Evolutionary conservation across 441 rosid species (phyloP), one percentile per base, ranked within the genome.

Genomic region (Macaranga tanarius): DNA sequence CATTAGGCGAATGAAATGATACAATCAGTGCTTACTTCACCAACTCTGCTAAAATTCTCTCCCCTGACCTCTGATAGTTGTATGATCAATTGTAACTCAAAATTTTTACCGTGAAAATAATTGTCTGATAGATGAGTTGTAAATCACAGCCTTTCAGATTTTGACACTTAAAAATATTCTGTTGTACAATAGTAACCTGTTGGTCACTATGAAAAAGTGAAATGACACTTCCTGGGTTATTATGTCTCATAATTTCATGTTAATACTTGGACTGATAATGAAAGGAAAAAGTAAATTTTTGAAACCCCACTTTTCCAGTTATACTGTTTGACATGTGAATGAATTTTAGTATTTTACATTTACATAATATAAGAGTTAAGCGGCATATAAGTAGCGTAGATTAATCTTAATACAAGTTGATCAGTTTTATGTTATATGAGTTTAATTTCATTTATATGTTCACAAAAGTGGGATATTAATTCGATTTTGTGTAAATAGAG

Each of bases 1-100:
- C 90, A 67, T 81, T 79, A 13, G 85, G 87, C 48, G 81, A 85
- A 68, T 88, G 81, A 86, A 26, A 20, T 45, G 7, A 10, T 19
- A 34, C 23, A 8, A 28, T 55, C 57, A 28, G 50, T 71, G 19
- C 20, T 44, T 50, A 20, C 45, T 42, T 42, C 9, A 0, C 19
- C 68, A 20, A 38, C n/a, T 31, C 38, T 17, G 54, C 52, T 68
- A 34, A 4, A 22, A 7, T 54, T 59, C 22, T 6, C 42, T 28
- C 44, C 13, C 2, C 15, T 25, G 42, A 22, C 26, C 23, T 12
- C 70, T 15, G 44, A 52, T 57, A 4, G 40, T 19, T 25, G 7
- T 64, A 47, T 51, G 45, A 1, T 34, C 56, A 61, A 26, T 56
- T 63, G 71, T 51, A 70, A 51, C 71, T 40, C 20, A 26, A 38